Conservation (phyloP, 345 rosid species). For the Citrus hindsii region DNA sequence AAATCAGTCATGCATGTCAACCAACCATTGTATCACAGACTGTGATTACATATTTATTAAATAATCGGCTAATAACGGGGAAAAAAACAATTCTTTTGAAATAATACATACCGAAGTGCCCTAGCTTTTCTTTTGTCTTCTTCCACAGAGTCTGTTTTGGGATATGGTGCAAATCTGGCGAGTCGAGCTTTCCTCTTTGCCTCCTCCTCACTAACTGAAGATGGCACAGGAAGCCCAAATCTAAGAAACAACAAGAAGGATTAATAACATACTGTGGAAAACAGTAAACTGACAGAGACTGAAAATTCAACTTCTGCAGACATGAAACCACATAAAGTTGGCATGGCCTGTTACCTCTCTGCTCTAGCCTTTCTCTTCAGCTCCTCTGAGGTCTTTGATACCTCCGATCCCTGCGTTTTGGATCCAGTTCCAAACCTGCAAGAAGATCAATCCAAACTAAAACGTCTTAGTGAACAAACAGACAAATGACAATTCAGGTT, state of each 20-base stretch:
- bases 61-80: neutral
- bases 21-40: neutral
- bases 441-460: neutral
- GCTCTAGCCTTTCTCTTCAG: conserved; percentile 91
- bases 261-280: neutral
- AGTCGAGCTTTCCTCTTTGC: conserved; percentile 86
- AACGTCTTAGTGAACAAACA: neutral
- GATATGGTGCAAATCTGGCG: conserved; percentile 59
- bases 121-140: conserved; percentile 84
- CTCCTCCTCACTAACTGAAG: conserved; percentile 48
- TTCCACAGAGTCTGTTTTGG: conserved; percentile 54
- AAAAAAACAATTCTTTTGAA: neutral
- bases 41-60: conserved; percentile 1
- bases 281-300: neutral
- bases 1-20: neutral
- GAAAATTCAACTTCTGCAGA: neutral
- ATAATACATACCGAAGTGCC: conserved; percentile 55
- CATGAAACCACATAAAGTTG: neutral
- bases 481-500: neutral
- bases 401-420: conserved; percentile 33
- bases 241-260: conserved; percentile 26
- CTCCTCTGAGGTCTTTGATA: conserved; percentile 61
- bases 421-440: conserved; percentile 73
- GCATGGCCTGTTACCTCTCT: conserved; percentile 56
- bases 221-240: conserved; percentile 60